Evolutionary conservation across 2,329 filamentous ascomycete genomes (phyloP).

Genomic region (Colletotrichum sp.): DNA sequence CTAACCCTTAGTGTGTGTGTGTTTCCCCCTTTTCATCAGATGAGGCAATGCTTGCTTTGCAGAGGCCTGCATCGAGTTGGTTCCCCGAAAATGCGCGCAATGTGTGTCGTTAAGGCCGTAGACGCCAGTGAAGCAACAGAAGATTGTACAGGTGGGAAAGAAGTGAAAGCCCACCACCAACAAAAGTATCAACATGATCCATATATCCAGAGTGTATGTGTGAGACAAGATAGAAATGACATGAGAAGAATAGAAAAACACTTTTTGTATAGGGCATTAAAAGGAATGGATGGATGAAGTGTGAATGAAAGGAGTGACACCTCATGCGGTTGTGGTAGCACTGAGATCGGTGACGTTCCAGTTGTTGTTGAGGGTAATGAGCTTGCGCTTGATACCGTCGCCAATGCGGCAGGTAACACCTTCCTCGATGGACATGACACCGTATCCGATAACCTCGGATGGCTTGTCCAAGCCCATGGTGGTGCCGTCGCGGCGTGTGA

Average conservation of each 20-base stretch:
- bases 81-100: neutral
- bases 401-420: slow-evolving; percentile 46
- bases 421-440: slow-evolving; percentile 41
- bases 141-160: neutral
- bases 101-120: neutral
- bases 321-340: neutral
- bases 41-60: neutral
- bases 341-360: slow-evolving; percentile 39
- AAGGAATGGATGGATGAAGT: neutral
- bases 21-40: neutral
- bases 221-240: neutral
- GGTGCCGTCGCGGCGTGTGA: slow-evolving; percentile 37
- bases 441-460: slow-evolving; percentile 42
- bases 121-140: neutral
- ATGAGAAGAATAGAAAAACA: slow-evolving; percentile 3
- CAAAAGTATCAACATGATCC: neutral
- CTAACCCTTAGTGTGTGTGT: neutral
- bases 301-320: neutral
- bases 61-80: neutral
- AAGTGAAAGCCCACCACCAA: neutral
- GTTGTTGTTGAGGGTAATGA: slow-evolving; percentile 38
- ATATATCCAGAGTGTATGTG: neutral
- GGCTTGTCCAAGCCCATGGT: slow-evolving; percentile 42
- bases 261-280: neutral
- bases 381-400: slow-evolving; percentile 49